phyloP scores from a whole-genome alignment of 225 moss, liverwort and hornwort species.

The Pseudoscleropodium purum region DNA sequence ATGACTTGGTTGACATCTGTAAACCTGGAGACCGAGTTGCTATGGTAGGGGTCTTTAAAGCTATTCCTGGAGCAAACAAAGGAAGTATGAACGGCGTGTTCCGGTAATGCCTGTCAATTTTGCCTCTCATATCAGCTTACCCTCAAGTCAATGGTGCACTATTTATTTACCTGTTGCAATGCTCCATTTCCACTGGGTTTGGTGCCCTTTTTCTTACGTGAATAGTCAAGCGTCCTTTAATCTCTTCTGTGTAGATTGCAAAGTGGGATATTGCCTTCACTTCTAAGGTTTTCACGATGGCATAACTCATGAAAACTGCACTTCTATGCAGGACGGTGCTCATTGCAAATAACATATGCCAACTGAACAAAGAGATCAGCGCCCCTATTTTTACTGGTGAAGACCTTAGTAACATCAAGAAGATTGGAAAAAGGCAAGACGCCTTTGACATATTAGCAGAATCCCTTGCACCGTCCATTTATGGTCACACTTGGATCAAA shows the following conservation, averaged over 20 bases:
- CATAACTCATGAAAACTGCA: neutral
- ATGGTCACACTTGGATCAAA: constrained; percentile 84
- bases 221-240: neutral
- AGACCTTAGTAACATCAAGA: constrained; percentile 65
- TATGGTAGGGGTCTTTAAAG: constrained; percentile 72
- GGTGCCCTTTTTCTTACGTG: neutral
- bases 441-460: constrained; percentile 70
- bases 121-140: neutral
- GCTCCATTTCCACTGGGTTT: neutral
- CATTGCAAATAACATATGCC: constrained; percentile 62
- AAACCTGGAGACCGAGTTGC: constrained; percentile 90
- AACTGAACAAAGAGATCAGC: constrained; percentile 69
- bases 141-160: neutral
- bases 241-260: neutral
- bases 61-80: constrained; percentile 57
- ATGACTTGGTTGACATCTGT: constrained; percentile 80
- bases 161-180: neutral
- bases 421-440: constrained; percentile 51
- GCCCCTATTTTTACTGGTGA: constrained; percentile 73
- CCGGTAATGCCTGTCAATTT: constrained; percentile 28
- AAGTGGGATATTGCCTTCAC: neutral
- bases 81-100: constrained; percentile 83
- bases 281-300: neutral
- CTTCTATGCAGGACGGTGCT: constrained; percentile 60
- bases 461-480: constrained; percentile 82